Percentiles rank a stretch among this genome's conserved stretches.
phyloP scores from a whole-genome alignment of 2,329 filamentous ascomycete genomes.

The Pyrenophora teres region DNA sequence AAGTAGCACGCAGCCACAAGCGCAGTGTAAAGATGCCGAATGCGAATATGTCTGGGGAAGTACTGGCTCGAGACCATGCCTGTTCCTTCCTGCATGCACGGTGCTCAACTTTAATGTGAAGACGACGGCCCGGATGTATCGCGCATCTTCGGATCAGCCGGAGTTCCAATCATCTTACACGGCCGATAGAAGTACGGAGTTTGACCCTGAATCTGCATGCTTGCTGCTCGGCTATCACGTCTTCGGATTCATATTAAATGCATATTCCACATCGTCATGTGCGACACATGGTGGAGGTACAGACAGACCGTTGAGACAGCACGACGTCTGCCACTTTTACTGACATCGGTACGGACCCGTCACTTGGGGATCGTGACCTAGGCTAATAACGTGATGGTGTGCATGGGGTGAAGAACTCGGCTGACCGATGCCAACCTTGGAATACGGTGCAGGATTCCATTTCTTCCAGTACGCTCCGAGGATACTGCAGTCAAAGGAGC shows the following conservation, averaged over 20 bases:
- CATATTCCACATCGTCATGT: not conserved
- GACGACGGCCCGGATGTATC: slow-evolving; percentile 5
- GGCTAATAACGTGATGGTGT: not conserved
- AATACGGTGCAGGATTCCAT: not conserved
- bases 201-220: slow-evolving; percentile 1
- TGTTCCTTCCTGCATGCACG: slow-evolving; percentile 13
- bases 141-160: slow-evolving; percentile 7
- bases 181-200: slow-evolving; percentile 1
- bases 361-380: not conserved
- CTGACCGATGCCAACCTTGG: not conserved
- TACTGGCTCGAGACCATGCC: slow-evolving; percentile 6
- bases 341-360: not conserved
- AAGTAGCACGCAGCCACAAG: slow-evolving; percentile 7
- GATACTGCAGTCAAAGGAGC: no score
- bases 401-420: not conserved
- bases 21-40: slow-evolving; percentile 6
- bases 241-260: not conserved
- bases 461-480: no score
- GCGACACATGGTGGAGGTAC: not conserved
- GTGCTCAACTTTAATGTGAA: slow-evolving; percentile 15
- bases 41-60: not conserved
- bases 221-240: slow-evolving; percentile 1
- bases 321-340: not conserved
- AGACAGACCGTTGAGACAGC: not conserved
- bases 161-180: slow-evolving; percentile 7